Evolutionary conservation across 345 rosid species (phyloP), one percentile per base, ranked within the genome.

Genomic region (Turritis glabra): DNA sequence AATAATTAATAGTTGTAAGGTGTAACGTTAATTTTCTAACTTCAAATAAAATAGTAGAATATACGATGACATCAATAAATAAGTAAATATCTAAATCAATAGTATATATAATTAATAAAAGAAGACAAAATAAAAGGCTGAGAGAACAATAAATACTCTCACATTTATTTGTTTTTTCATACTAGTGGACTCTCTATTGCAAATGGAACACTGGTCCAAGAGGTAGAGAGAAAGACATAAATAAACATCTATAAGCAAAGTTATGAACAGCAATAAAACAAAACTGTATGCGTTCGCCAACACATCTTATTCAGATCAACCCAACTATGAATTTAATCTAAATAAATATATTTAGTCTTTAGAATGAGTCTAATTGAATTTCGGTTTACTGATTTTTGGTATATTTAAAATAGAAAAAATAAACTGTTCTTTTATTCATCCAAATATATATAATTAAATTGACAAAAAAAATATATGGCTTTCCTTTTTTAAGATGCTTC

Each of bases 201-300:
- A 22, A 43, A 69, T 22, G 53, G 61, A 76, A 76, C 23, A 2
- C 18, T 29, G 56, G 64, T 69, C 57, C 48, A 68, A 68, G 75
- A 41, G 71, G 41, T 46, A 44, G 26, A 62, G 52, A 69, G 5
- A 25, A 46, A 43, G 71, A 70, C 76, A 76, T 17, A 26, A 33
- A 63, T 55, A 54, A 62, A 43, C 43, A 44, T 46, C 75, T 71
- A 70, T 63, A 44, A 63, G 53, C 66, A 54, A 69, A 54, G 27
- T 5, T 46, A 35, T 44, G 11, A 63, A 55, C 33, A 62, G 35
- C 30, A 63, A 63, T 21, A 69, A 69, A 26, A 70, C 65, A 70
- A 77, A 76, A 18, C 33, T 25, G n/a, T n/a, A 8, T 53, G 43
- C 15, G 30, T 69, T 62, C 5, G 70, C 50, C 78, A 43, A 43